phyloP scores from a whole-genome alignment of 164 flowering plant species.

The Magnolia changhungtana region DNA sequence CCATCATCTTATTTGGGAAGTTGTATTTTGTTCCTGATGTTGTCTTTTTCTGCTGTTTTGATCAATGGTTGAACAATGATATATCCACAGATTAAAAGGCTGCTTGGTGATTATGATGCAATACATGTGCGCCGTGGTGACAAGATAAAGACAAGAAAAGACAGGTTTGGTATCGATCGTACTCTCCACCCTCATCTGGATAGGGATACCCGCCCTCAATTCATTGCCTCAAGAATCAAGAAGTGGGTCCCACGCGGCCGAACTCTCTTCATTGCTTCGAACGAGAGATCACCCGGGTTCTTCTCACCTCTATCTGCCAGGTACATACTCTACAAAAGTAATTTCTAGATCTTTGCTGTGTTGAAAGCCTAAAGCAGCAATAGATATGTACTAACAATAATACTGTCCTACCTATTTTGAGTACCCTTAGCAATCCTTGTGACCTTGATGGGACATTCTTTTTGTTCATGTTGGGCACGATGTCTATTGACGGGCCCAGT shows the following conservation, averaged over 20 bases:
- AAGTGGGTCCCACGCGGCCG: conserved; percentile 86
- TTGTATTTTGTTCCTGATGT: background rate
- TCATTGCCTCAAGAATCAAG: conserved; percentile 62
- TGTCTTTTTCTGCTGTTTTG: background rate
- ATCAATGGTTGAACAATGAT: background rate
- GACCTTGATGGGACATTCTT: too few relatives aligned
- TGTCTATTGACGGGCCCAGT: too few relatives aligned
- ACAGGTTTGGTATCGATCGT: conserved; percentile 70
- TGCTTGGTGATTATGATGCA: conserved; percentile 94
- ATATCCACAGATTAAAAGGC: conserved; percentile 53
- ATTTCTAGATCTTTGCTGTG: background rate
- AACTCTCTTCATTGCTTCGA: conserved; percentile 90
- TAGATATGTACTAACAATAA: background rate
- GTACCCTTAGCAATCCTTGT: too few relatives aligned
- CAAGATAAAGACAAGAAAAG: conserved; percentile 83
- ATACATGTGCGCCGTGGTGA: conserved; percentile 98
- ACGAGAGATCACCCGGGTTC: conserved; percentile 84
- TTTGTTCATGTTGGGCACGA: too few relatives aligned
- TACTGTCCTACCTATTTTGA: background rate
- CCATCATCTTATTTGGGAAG: background rate
- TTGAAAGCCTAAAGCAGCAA: background rate
- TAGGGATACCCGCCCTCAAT: conserved; percentile 89
- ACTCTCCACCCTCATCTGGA: conserved; percentile 86
- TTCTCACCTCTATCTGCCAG: conserved; percentile 83
- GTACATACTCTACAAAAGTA: conserved; percentile 28